Evolutionary conservation across 371 early-diverging fungal genomes (phyloP), one percentile per base, ranked within the genome.

Genomic region (Circinella minor): DNA sequence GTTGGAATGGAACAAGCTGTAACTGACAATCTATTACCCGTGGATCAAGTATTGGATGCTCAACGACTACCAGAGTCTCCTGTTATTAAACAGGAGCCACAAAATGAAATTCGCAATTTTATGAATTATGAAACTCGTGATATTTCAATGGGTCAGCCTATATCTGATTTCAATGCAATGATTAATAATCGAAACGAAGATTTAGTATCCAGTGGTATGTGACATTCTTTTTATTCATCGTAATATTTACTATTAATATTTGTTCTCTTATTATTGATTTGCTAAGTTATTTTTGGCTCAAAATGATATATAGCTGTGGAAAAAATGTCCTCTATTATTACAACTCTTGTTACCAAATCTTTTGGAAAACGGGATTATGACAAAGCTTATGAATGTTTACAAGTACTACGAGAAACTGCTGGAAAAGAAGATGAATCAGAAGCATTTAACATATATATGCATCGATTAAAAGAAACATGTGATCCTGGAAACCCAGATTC

Each of bases 101-200:
- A 66, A 20, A 55, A 46, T 14, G 54, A 55, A 3, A 47, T 62
- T 5, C 54, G 61, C 0, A 65, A 54, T 4, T 38, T 84, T 7
- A 55, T 73, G 54, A 74, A 68, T 15, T 75, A 72, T 17, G 69
- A 78, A 17, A 77, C 86, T n/a, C 75, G 79, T 0, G 75, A 78
- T 27, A 84, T 92, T 5, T 81, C 86, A 4, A 73, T 84, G 0
- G 77, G 76, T 3, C 79, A 86, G 51, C 92, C 92, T 20, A 82
- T 90, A 8, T 74, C 72, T 20, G 91, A 91, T 49, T 92, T 91
- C 67, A 76, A 80, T 8, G 79, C 83, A 18, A 82, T 92, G 85
- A 63, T 90, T 9, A 71, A 71, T 18, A 74, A 85, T 59, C 62
- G 69, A 36, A 68, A 77, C 6, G 77, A 79, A 17, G 85, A 87